Evolutionary conservation across 2,329 filamentous ascomycete species (phyloP), one percentile per base, ranked within the genome.

Genomic region (Penicillium sp.): DNA sequence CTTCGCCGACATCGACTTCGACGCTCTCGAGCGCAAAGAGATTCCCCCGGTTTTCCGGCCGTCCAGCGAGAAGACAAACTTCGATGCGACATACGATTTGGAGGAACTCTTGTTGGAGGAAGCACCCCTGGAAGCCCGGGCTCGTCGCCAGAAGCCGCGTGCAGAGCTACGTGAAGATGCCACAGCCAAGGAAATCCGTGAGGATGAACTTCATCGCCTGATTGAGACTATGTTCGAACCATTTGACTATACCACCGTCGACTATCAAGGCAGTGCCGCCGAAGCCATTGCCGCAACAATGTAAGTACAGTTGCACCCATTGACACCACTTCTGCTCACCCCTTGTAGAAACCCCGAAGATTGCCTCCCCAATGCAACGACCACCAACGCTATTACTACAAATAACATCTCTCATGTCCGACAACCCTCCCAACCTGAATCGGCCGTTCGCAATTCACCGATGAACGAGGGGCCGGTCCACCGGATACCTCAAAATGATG

Each of bases 51-150:
- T 98, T 3, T 99, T 99, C 72, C 85, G 90, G 21, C 95, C 95
- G 0, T 96, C 93, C 0, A 93, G 91, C 55, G 95, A 98, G 49
- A 99, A 99, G 83, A 98, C 95, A 3, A 99, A 99, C 73, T 99
- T 99, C 65, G 95, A 99, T 75, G 95, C 95, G 4, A 99, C 95
- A 0, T 98, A 99, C 71, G 95, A 99, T 74, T 79, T 99, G 50
- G 95, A 99, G 72, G 95, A 99, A 74, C 76, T 99, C 21, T 78
- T 99, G 2, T 77, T 99, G 45, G 95, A 99, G 75, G 95, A 99
- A 73, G 95, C 95, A 13, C 95, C 95, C 1, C 79, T 99, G 5
- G 95, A 99, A 75, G 95, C 95, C 54, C 84, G 95, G 68, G 92
- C 95, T 50, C 85, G 95, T 65, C 87, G 93, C 70, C 95, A 98